Percentiles rank a stretch among this genome's conserved stretches.
Evolutionary conservation across 306 rosid genomes (phyloP).

Genomic region (Spatholobus suberectus): DNA sequence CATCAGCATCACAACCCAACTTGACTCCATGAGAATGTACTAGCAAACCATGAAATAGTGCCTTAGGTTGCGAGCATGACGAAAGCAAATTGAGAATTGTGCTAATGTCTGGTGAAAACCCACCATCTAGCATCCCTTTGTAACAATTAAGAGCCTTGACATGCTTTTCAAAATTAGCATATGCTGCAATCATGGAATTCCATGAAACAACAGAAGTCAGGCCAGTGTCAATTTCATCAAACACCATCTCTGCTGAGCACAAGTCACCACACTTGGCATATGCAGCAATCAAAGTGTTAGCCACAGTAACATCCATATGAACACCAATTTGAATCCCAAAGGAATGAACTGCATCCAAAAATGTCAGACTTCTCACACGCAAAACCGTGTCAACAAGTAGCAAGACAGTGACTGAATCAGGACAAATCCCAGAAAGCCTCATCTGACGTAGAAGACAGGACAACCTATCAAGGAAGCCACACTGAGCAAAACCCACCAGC

Average conservation of each 20-base stretch:
- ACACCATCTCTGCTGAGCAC: conserved; percentile 50
- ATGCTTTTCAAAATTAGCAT: conserved; percentile 53
- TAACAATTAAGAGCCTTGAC: conserved; percentile 50
- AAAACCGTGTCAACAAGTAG: conserved; percentile 51
- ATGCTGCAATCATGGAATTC: conserved; percentile 73
- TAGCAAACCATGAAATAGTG: conserved; percentile 57
- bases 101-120: conserved; percentile 60
- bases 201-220: conserved; percentile 71
- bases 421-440: conserved; percentile 58
- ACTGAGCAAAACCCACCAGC: conserved; percentile 62
- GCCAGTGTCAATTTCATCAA: conserved; percentile 50
- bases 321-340: conserved; percentile 60
- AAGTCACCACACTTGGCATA: conserved; percentile 68
- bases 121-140: conserved; percentile 54
- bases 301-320: conserved; percentile 51
- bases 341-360: conserved; percentile 59
- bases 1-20: conserved; percentile 67
- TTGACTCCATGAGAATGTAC: conserved; percentile 67
- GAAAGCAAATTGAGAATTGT: conserved; percentile 64
- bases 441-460: conserved; percentile 50
- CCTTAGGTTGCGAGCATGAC: conserved; percentile 54
- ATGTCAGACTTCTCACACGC: conserved; percentile 39
- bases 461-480: conserved; percentile 44
- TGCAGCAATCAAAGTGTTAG: conserved; percentile 71
- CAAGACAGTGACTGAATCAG: conserved; percentile 61